Conservation (phyloP, 306 rosid species). For the Clitoria ternatea region DNA sequence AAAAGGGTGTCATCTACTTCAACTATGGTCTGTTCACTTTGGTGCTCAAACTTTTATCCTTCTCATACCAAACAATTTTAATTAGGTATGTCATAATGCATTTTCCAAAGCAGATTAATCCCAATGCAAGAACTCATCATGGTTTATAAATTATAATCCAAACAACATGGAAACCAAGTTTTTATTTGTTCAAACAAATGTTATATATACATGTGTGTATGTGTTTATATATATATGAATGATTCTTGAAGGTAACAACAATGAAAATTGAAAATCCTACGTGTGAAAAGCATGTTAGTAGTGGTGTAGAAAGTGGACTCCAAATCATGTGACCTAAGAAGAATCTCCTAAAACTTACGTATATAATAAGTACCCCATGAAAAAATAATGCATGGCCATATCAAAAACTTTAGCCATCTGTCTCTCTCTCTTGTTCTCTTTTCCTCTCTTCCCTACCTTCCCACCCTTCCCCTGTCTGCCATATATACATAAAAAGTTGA, state of each 20-base stretch:
- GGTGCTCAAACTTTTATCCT: conserved; percentile 9
- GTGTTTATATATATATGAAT: not conserved
- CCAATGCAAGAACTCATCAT: not conserved
- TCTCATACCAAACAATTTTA: not conserved
- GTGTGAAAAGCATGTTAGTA: conserved; percentile 47
- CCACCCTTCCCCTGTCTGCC: conserved; percentile 33
- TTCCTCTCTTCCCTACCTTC: conserved; percentile 13
- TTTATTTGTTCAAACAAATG: conserved; percentile 3
- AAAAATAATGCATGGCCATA: conserved; percentile 70
- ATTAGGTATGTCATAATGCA: conserved; percentile 9
- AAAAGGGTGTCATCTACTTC: not conserved
- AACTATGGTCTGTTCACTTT: not conserved
- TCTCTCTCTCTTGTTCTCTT: conserved; percentile 18
- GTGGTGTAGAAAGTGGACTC: conserved; percentile 54
- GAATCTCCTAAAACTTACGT: conserved; percentile 46
- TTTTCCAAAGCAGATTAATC: conserved; percentile 21
- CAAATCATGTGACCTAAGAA: conserved; percentile 49
- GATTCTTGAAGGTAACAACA: conserved; percentile 10
- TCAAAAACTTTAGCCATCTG: conserved; percentile 33
- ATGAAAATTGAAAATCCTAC: conserved; percentile 20
- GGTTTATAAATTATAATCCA: not conserved
- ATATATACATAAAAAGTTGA: conserved; percentile 47
- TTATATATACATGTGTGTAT: too few species aligned
- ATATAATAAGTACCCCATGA: conserved; percentile 65
- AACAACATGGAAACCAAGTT: conserved; percentile 12